Base-by-base conservation (phyloP, 139 green algal genomes). In the Diplosphaera chodatii region DNA sequence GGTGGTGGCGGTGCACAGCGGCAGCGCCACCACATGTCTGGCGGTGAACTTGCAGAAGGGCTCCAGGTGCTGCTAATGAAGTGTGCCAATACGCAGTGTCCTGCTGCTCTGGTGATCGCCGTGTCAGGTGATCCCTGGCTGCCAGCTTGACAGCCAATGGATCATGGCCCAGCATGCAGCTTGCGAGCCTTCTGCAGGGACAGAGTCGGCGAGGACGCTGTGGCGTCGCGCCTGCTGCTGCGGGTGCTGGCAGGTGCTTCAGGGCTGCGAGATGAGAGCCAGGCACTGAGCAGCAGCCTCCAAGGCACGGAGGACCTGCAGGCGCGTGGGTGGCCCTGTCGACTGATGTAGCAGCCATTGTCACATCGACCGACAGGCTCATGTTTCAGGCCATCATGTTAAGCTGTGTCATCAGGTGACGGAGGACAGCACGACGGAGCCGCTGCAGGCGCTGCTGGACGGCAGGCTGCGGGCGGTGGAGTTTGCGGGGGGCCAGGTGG, bases 401-500 rank as follows among this genome's bases (percentile, higher is more conserved):
- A 6, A 20, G 6, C 8, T 48, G 13, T 59, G 13, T 18, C 37
- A n/a, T 10, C 48, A 59, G 48, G 18, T 25, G 3, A 3, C 28
- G 0, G 59, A 41, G 23, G 34, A 62, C 28, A 34, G 34, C 55
- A 34, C 71, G 28, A 65, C 64, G 16, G 74, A 78, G 25, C 62
- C 80, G 3, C 27, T 89, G 31, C 30, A 75, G 55, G 79, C 75
- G 32, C 72, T 95, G 32, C 72, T 95, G 31, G 80, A 74, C 0
- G 88, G 86, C 3, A 69, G 67, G 3, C 75, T 87, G 8, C 48
- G 66, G 0, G 84, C 71, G 20, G 84, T 96, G 48, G 90, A 96
- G 79, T 94, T 82, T 74, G 84, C 74, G 27, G 77, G 76, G n/a
- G 71, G 83, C 30, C 70, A 66, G 25, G 84, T 90, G 65, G 32